phyloP scores from a whole-genome alignment of 176 grass and related monocot species.

The Leersia perrieri region DNA sequence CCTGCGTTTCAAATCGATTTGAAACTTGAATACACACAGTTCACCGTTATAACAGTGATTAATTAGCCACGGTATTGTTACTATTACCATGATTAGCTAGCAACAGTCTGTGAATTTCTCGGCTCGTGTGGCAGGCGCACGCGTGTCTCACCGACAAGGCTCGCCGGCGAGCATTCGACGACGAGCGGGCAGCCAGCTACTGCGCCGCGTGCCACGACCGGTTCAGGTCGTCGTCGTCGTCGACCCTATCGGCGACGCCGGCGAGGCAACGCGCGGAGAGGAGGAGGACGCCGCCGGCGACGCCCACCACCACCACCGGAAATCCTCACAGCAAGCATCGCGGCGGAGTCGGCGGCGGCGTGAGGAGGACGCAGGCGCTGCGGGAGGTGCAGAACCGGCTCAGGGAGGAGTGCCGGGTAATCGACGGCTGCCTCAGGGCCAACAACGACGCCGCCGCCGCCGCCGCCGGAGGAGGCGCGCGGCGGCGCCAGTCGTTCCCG shows the following conservation, averaged over 20 bases:
- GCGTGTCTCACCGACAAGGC: conserved; percentile 66
- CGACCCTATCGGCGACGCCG: too few relatives aligned
- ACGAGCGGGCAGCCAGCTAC: conserved; percentile 42
- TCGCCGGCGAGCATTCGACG: conserved; percentile 56
- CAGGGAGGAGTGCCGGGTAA: conserved; percentile 61
- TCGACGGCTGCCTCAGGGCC: conserved; percentile 59
- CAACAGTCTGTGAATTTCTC: background rate
- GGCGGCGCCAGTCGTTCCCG: conserved; percentile 47
- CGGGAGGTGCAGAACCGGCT: conserved; percentile 59
- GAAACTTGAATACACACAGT: background rate
- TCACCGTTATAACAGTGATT: background rate
- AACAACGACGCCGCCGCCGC: conserved; percentile 36
- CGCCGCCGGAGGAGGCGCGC: too few relatives aligned
- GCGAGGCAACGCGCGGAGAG: background rate
- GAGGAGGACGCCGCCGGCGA: background rate
- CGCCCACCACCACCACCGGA: too few relatives aligned
- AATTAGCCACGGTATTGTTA: background rate
- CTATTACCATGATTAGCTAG: too few relatives aligned
- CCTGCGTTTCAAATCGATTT: background rate
- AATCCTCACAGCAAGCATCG: background rate
- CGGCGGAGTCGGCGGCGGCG: background rate
- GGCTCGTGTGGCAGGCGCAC: conserved; percentile 68
- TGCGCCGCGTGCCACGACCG: conserved; percentile 57
- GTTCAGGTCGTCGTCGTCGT: background rate
- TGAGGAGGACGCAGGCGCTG: conserved; percentile 27